Percentiles rank a stretch among this genome's conserved stretches.
Conservation (phyloP, 352 stramenopile species). For the Globisporangium uncinulatum region DNA sequence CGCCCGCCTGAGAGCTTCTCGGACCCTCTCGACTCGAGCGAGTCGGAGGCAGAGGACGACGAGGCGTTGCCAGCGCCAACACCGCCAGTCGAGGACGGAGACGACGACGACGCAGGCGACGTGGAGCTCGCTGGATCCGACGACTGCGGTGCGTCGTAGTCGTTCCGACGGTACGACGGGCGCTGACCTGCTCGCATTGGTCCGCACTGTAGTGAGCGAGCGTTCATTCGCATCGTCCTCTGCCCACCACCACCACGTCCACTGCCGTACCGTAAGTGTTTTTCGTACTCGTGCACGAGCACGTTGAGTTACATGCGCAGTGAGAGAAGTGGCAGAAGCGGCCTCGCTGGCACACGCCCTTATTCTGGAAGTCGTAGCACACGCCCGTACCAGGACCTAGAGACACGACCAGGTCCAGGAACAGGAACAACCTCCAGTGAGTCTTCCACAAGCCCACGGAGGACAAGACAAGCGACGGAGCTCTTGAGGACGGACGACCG, state of each 20-base stretch:
- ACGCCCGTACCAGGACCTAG: constrained; percentile 62
- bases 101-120: not conserved
- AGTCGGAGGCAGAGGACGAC: not conserved
- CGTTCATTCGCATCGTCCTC: too few relatives aligned
- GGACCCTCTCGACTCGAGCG: constrained; percentile 12
- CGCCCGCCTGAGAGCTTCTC: constrained; percentile 41
- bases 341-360: constrained; percentile 77
- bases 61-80: not conserved
- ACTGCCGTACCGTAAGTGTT: constrained; percentile 85
- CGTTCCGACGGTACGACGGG: constrained; percentile 72
- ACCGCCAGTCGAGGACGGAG: not conserved
- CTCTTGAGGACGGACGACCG: too few relatives aligned
- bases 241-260: too few relatives aligned
- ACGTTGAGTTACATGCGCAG: constrained; percentile 84
- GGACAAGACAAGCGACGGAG: too few relatives aligned
- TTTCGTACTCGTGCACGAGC: constrained; percentile 69
- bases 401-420: not conserved
- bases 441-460: not conserved
- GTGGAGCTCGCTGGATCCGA: constrained; percentile 28
- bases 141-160: constrained; percentile 74
- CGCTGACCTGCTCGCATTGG: constrained; percentile 46
- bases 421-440: not conserved
- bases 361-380: constrained; percentile 89
- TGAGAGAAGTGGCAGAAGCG: constrained; percentile 86
- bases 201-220: too few relatives aligned